Evolutionary conservation across 2,329 filamentous ascomycete species (phyloP).

Genomic region (Passalora sequoiae): DNA sequence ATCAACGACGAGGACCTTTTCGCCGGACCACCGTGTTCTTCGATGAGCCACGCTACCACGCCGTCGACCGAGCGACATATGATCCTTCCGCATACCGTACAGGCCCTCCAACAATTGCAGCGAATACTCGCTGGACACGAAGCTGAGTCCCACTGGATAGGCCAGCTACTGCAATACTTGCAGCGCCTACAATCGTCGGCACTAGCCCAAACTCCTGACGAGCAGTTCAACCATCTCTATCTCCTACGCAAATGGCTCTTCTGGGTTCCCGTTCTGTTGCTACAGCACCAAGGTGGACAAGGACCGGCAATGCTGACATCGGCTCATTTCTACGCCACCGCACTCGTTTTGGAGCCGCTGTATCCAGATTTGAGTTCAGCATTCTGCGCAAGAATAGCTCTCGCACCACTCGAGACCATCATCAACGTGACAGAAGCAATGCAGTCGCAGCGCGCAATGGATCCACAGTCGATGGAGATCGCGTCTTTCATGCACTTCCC

Average conservation of each 20-base stretch:
- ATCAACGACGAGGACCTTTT: slow-evolving; percentile 63
- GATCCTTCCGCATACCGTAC: slow-evolving; percentile 39
- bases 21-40: slow-evolving; percentile 20
- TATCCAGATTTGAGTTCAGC: slow-evolving; percentile 87
- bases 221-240: slow-evolving; percentile 86
- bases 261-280: slow-evolving; percentile 82
- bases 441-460: slow-evolving; percentile 44
- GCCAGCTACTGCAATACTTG: slow-evolving; percentile 45
- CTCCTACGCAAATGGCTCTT: slow-evolving; percentile 89
- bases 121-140: slow-evolving; percentile 42
- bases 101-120: slow-evolving; percentile 41
- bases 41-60: slow-evolving; percentile 8
- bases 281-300: slow-evolving; percentile 71
- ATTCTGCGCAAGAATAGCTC: slow-evolving; percentile 64
- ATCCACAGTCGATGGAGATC: slow-evolving; percentile 40
- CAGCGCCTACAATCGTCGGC: slow-evolving; percentile 40
- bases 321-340: slow-evolving; percentile 85
- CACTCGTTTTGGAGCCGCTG: slow-evolving; percentile 79
- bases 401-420: slow-evolving; percentile 81
- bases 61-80: slow-evolving; percentile 22
- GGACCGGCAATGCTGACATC: slow-evolving; percentile 76
- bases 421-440: slow-evolving; percentile 67
- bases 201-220: slow-evolving; percentile 54
- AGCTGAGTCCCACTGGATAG: slow-evolving; percentile 45
- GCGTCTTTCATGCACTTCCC: slow-evolving; percentile 45